Percentiles rank a stretch among this genome's conserved stretches.
Conservation (phyloP, 768 basidiomycete genomes). For the Grammothele lineata region DNA sequence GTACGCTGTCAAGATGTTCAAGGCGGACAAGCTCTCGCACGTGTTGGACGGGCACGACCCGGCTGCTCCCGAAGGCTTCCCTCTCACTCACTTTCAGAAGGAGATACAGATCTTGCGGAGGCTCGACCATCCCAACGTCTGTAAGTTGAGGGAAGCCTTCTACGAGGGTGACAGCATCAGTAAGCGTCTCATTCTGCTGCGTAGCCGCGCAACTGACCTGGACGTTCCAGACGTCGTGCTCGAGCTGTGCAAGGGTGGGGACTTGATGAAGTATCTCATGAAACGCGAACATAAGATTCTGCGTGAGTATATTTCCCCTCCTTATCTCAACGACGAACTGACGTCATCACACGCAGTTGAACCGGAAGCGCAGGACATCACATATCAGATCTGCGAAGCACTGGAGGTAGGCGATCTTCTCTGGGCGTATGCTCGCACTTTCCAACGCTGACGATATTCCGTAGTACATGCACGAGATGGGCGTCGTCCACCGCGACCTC, state of each 20-base stretch:
- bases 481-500: slow-evolving; percentile 97
- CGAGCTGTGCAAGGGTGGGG: slow-evolving; percentile 85
- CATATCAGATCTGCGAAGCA: slow-evolving; percentile 80
- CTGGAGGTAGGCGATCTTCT: slow-evolving; percentile 45
- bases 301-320: too few species aligned
- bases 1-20: slow-evolving; percentile 86
- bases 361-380: slow-evolving; percentile 56
- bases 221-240: slow-evolving; percentile 73
- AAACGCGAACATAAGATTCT: slow-evolving; percentile 13
- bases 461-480: slow-evolving; percentile 55
- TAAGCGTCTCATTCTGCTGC: too few species aligned
- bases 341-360: slow-evolving; percentile 48
- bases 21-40: slow-evolving; percentile 38
- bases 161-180: slow-evolving; percentile 55
- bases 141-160: slow-evolving; percentile 70
- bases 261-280: slow-evolving; percentile 76
- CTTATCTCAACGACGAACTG: not conserved
- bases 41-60: too few species aligned
- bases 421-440: not conserved
- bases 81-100: slow-evolving; percentile 48
- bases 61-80: too few species aligned
- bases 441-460: slow-evolving; percentile 27
- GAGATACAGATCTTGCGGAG: slow-evolving; percentile 75
- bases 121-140: slow-evolving; percentile 77
- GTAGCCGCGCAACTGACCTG: too few species aligned